Evolutionary conservation across 208 protist genomes (phyloP).

Genomic region (Crithidia acanthocephali): DNA sequence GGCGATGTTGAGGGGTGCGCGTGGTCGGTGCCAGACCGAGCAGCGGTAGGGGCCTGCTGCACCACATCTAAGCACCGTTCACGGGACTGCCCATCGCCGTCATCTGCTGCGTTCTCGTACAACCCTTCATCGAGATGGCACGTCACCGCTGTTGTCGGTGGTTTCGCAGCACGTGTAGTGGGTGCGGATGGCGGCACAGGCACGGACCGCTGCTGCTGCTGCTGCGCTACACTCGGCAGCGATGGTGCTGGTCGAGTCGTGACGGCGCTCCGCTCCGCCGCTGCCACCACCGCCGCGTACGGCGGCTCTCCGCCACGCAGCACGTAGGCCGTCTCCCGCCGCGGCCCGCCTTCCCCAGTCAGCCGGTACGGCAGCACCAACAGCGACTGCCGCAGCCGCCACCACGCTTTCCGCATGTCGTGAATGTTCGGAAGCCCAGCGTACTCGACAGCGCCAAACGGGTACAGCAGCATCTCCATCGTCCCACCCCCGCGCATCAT

Average conservation of each 20-base stretch:
- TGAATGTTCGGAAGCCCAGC: slow-evolving; percentile 58
- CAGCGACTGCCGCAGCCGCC: slow-evolving; percentile 32
- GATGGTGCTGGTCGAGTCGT: background rate
- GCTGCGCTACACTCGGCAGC: background rate
- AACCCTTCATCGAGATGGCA: background rate
- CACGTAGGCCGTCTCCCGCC: slow-evolving; percentile 20
- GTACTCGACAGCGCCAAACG: slow-evolving; percentile 38
- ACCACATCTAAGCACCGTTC: slow-evolving; percentile 13
- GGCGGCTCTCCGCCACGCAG: slow-evolving; percentile 21
- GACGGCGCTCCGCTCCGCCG: slow-evolving; percentile 14
- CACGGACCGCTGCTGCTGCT: background rate
- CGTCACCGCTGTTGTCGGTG: background rate
- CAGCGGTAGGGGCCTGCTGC: slow-evolving; percentile 15
- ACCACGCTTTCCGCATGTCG: slow-evolving; percentile 36
- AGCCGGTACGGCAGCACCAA: slow-evolving; percentile 31
- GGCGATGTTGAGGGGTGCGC: background rate
- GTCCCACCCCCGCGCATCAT: slow-evolving; percentile 49
- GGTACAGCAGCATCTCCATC: slow-evolving; percentile 32
- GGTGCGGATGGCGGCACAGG: too few relatives aligned
- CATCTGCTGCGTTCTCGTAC: background rate
- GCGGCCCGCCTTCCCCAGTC: background rate
- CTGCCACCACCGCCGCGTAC: slow-evolving; percentile 34
- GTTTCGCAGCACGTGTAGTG: background rate
- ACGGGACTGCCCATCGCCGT: background rate
- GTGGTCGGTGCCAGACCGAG: slow-evolving; percentile 4